A percentile compares a stretch with the other conserved stretches of the same genome.
Evolutionary conservation across 2,329 filamentous ascomycete genomes (phyloP).

Genomic region (Stagonosporopsis chrysanthemi): DNA sequence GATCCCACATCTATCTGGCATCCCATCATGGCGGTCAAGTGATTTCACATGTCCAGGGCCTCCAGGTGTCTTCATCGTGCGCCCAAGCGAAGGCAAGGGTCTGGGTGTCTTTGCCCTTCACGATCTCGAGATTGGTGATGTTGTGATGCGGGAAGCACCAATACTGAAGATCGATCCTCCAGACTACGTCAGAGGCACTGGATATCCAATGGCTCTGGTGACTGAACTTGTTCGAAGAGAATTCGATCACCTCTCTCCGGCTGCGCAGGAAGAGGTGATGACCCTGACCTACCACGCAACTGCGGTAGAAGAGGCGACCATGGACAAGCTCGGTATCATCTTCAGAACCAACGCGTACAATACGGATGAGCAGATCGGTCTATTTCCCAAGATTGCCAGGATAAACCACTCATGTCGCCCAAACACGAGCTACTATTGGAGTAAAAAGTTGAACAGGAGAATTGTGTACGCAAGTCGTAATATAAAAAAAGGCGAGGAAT

Average conservation of each 20-base stretch:
- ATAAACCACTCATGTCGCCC: constrained; percentile 50
- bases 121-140: constrained; percentile 49
- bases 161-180: constrained; percentile 45
- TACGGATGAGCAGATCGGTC: constrained; percentile 39
- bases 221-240: constrained; percentile 29
- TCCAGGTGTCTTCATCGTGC: constrained; percentile 38
- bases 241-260: constrained; percentile 34
- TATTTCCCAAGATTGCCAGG: constrained; percentile 47
- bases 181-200: constrained; percentile 32
- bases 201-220: constrained; percentile 38
- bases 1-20: constrained; percentile 8
- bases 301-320: constrained; percentile 21
- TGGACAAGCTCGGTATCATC: constrained; percentile 39
- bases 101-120: constrained; percentile 53
- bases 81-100: constrained; percentile 50
- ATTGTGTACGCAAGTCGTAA: constrained; percentile 48
- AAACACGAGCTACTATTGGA: constrained; percentile 51
- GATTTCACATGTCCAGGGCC: constrained; percentile 35
- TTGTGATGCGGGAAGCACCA: constrained; percentile 52
- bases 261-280: constrained; percentile 36
- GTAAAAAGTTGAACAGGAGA: constrained; percentile 34
- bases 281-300: constrained; percentile 38
- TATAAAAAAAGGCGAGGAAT: constrained; percentile 51
- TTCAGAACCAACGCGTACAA: constrained; percentile 50
- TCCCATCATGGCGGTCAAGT: constrained; percentile 25